Base-by-base conservation (phyloP, 441 rosid genomes). In the Erodium trifolium region DNA sequence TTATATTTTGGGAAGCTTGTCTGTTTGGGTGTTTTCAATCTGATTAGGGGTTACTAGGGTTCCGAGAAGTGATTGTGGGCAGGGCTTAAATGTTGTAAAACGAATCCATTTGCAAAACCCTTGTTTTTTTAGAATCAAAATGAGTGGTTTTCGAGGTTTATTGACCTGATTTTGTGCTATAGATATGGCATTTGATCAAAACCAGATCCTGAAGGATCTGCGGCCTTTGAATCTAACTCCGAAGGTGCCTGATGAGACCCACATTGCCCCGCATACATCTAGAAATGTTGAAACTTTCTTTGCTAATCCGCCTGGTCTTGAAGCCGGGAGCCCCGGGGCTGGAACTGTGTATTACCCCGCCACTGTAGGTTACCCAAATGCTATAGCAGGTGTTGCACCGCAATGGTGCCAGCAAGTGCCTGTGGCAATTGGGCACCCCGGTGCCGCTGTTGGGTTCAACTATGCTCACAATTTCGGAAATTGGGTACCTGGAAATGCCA, bases 121-220 rank as follows among this genome's bases (percentile, higher is more conserved):
- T 70, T 34, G 62, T 55, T 55, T 55, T 55, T 16, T 13, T 72
- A 17, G 14, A 27, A 53, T 3, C 18, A 14, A 23, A 53, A 14
- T 53, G 60, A 53, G 60, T 14, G 60, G 62, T 16, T 68, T 65
- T 72, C 27, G 7, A 63, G 62, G 76, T 31, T 6, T 29, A 49
- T 47, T 31, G 8, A 71, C 41, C 68, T 77, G 31, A 65, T 14
- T 55, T 57, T 70, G 13, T 43, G 14, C 49, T 66, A 57, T 68
- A 70, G 75, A 17, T 59, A 87, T 88, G 92, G 92, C 86, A 55
- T 82, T 82, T 79, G 95, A 88, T 82, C 88, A 82, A 14, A 84
- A 71, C 71, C 78, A 81, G 9, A 47, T 75, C 0, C 82, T 86
- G 1, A 76, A 77, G 39, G 91, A 87, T 71, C 81, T 74, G 11